A percentile compares a stretch with the other conserved stretches of the same genome.
Evolutionary conservation across 148 eudicot species (phyloP).

Genomic region (Rhododendron henanense): DNA sequence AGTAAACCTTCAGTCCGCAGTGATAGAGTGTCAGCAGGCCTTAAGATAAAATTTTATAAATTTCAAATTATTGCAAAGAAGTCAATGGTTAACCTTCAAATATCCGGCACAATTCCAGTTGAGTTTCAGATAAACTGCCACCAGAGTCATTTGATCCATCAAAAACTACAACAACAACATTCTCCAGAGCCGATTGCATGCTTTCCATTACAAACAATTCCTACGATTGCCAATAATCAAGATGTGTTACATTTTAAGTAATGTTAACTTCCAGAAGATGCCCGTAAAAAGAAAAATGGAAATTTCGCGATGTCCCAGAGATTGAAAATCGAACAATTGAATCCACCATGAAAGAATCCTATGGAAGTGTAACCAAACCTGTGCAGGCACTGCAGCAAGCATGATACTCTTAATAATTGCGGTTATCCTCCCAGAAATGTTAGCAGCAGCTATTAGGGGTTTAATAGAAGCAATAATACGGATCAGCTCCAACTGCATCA

Average conservation of each 20-base stretch:
- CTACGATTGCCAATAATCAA: slow-evolving; percentile 29
- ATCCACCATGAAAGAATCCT: neutral
- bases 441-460: slow-evolving; percentile 73
- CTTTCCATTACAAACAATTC: slow-evolving; percentile 80
- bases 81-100: slow-evolving; percentile 61
- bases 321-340: neutral
- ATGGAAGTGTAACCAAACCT: slow-evolving; percentile 35
- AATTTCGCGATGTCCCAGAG: neutral
- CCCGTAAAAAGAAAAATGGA: neutral
- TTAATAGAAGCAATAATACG: slow-evolving; percentile 66
- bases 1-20: slow-evolving; percentile 66
- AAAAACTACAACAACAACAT: slow-evolving; percentile 60
- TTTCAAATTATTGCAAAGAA: neutral
- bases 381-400: slow-evolving; percentile 54
- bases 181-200: slow-evolving; percentile 84
- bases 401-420: slow-evolving; percentile 42
- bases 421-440: slow-evolving; percentile 61
- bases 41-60: slow-evolving; percentile 9
- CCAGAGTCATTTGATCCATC: slow-evolving; percentile 64
- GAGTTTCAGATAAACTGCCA: slow-evolving; percentile 45
- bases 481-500: slow-evolving; percentile 78
- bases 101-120: slow-evolving; percentile 54
- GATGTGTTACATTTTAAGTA: neutral
- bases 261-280: neutral
- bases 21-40: slow-evolving; percentile 24